Conservation (phyloP, 2,329 filamentous ascomycete genomes). For the Drechslerella dactyloides region DNA sequence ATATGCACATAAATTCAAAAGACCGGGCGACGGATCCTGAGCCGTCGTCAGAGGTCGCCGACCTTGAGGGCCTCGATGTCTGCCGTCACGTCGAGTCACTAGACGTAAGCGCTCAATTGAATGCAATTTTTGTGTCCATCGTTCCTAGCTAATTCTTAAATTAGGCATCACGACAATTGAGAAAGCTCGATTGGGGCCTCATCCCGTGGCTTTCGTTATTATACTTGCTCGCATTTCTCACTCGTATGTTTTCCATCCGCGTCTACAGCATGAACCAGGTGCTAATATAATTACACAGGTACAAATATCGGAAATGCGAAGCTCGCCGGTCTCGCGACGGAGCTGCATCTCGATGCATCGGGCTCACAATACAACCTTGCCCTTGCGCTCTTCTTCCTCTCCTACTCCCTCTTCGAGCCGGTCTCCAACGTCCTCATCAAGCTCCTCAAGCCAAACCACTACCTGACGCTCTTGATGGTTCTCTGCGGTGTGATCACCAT, state of each 20-base stretch:
- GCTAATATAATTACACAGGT: conserved; percentile 14
- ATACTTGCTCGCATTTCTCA: conserved; percentile 61
- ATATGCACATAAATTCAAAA: conserved; percentile 51
- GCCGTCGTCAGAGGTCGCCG: conserved; percentile 18
- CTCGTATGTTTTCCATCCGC: conserved; percentile 18
- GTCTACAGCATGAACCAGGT: neutral
- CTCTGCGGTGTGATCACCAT: conserved; percentile 58
- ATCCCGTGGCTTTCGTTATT: conserved; percentile 68
- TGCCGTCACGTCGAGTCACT: conserved; percentile 47
- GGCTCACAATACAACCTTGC: conserved; percentile 58
- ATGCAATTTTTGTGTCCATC: no score
- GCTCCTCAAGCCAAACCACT: conserved; percentile 45
- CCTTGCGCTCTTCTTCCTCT: conserved; percentile 57
- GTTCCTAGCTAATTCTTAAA: no score
- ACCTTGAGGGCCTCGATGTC: conserved; percentile 47
- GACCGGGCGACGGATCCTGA: conserved; percentile 35
- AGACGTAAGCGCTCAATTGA: no score
- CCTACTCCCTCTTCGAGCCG: conserved; percentile 56
- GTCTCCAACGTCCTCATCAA: conserved; percentile 55
- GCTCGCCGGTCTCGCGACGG: conserved; percentile 58
- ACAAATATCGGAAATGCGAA: conserved; percentile 63
- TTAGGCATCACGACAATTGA: conserved; percentile 56
- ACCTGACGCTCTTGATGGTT: conserved; percentile 53
- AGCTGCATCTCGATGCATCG: conserved; percentile 56
- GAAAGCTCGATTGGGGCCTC: conserved; percentile 65